These are phyloP conservation scores for Aspergillus udagawae DNA, from an alignment of 2,329 filamentous ascomycete species.

Conservation along the genomic window DNA sequence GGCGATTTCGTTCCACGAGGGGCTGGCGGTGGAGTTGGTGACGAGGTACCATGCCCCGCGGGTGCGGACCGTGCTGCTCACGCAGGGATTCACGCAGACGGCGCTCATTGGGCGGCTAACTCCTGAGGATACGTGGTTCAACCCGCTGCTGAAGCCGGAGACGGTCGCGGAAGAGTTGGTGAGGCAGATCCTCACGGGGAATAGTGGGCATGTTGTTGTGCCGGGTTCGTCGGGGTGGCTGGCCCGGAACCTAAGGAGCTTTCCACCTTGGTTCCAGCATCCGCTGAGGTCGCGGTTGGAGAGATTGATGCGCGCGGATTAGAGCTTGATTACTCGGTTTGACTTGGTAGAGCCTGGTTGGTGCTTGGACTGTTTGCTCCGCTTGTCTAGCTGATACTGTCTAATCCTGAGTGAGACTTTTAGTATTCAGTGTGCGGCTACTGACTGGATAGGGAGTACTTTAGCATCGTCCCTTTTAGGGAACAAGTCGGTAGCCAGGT, in stretches of 20 bases:
- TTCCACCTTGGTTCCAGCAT: slow-evolving; percentile 63
- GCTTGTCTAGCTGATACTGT: not conserved
- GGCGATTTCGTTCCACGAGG: slow-evolving; percentile 65
- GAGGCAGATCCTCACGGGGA: slow-evolving; percentile 54
- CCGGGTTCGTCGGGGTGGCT: slow-evolving; percentile 48
- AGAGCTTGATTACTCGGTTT: not conserved
- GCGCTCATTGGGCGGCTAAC: slow-evolving; percentile 57
- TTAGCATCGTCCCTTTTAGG: too few relatives aligned
- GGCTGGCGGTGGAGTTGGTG: slow-evolving; percentile 54
- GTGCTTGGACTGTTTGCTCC: not conserved
- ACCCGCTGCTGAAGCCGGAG: slow-evolving; percentile 55
- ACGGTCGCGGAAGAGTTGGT: slow-evolving; percentile 63
- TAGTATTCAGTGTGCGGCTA: too few relatives aligned
- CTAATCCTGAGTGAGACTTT: too few relatives aligned
- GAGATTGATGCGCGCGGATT: slow-evolving; percentile 21
- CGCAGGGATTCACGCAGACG: slow-evolving; percentile 60
- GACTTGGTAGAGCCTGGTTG: not conserved
- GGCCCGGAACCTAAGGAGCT: slow-evolving; percentile 39
- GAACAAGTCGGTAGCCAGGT: too few relatives aligned
- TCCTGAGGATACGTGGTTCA: slow-evolving; percentile 48
- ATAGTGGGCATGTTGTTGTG: slow-evolving; percentile 54
- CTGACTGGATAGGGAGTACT: too few relatives aligned
- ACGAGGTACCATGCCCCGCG: slow-evolving; percentile 59
- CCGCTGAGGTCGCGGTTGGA: slow-evolving; percentile 42
- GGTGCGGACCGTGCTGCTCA: slow-evolving; percentile 61